phyloP scores from a whole-genome alignment of 768 basidiomycete species.

The Xerocomellus amylosporus region DNA sequence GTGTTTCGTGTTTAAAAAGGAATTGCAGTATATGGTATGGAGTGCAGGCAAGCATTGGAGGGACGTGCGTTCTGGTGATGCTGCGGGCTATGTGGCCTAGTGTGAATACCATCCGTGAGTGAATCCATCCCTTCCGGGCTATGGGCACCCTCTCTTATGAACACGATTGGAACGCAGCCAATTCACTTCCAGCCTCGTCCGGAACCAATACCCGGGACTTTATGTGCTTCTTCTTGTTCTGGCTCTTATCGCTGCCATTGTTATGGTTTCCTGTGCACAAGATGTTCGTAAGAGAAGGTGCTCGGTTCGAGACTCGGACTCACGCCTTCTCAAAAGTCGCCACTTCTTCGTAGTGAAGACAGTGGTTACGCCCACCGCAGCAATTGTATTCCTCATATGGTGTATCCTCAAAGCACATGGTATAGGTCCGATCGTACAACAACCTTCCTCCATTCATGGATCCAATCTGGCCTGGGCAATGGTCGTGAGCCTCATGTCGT shows the following conservation, averaged over 20 bases:
- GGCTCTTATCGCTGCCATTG: conserved; percentile 73
- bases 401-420: conserved; percentile 75
- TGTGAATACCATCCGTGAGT: conserved; percentile 61
- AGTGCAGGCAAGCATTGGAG: conserved; percentile 81
- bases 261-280: conserved; percentile 84
- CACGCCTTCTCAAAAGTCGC: conserved; percentile 41
- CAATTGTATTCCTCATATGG: conserved; percentile 73
- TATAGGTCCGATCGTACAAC: conserved; percentile 69
- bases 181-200: conserved; percentile 68
- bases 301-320: conserved; percentile 1
- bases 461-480: conserved; percentile 73
- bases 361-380: conserved; percentile 66
- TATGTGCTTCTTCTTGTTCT: conserved; percentile 84
- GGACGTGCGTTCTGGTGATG: conserved; percentile 71
- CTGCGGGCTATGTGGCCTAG: conserved; percentile 76
- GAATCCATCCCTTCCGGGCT: not conserved
- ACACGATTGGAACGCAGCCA: conserved; percentile 41
- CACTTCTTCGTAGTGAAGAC: conserved; percentile 82
- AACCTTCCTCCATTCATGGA: conserved; percentile 61
- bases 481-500: conserved; percentile 69
- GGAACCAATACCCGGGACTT: conserved; percentile 76
- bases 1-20: conserved; percentile 13
- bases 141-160: conserved; percentile 3
- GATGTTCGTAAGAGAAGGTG: conserved; percentile 47
- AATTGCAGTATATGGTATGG: conserved; percentile 66